Percentiles rank a stretch among this genome's conserved stretches.
Evolutionary conservation across 371 early-diverging fungal genomes (phyloP).

Genomic region (Mucor plumbeus): DNA sequence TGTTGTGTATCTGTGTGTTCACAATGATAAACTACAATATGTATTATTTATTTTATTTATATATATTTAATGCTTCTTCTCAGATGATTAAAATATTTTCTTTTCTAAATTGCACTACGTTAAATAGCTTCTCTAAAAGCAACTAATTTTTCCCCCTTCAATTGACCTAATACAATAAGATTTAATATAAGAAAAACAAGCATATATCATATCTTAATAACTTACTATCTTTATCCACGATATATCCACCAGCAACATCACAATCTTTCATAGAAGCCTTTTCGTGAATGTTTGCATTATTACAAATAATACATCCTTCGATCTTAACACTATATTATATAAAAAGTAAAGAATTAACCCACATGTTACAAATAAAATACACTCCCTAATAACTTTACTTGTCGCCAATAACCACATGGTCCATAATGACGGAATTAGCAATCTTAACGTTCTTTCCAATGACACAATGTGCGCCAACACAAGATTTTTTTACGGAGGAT

Average conservation of each 20-base stretch:
- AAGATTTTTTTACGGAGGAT: constrained; percentile 89
- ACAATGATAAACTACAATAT: not conserved
- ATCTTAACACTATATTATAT: constrained; percentile 80
- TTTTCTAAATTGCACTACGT: constrained; percentile 14
- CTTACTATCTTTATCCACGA: constrained; percentile 77
- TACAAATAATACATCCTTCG: constrained; percentile 88
- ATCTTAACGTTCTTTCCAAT: constrained; percentile 97
- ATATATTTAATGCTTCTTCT: constrained; percentile 4
- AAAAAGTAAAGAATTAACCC: constrained; percentile 5
- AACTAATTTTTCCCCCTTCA: constrained; percentile 56
- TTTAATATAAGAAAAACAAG: not conserved
- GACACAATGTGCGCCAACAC: constrained; percentile 89
- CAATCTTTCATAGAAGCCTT: constrained; percentile 87
- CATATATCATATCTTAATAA: not conserved
- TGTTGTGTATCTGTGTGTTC: not conserved
- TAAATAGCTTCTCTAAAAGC: constrained; percentile 52
- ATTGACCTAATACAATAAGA: constrained; percentile 36
- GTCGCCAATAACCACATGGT: constrained; percentile 88
- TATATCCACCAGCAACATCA: constrained; percentile 80
- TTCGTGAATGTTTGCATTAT: constrained; percentile 78
- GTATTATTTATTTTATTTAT: not conserved
- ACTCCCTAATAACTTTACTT: constrained; percentile 56
- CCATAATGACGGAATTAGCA: constrained; percentile 92
- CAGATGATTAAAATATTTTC: constrained; percentile 15
- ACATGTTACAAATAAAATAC: not conserved